Percentiles rank a stretch among this genome's conserved stretches.
phyloP scores from a whole-genome alignment of 2,329 filamentous ascomycete species.

The Alternaria burnsii region DNA sequence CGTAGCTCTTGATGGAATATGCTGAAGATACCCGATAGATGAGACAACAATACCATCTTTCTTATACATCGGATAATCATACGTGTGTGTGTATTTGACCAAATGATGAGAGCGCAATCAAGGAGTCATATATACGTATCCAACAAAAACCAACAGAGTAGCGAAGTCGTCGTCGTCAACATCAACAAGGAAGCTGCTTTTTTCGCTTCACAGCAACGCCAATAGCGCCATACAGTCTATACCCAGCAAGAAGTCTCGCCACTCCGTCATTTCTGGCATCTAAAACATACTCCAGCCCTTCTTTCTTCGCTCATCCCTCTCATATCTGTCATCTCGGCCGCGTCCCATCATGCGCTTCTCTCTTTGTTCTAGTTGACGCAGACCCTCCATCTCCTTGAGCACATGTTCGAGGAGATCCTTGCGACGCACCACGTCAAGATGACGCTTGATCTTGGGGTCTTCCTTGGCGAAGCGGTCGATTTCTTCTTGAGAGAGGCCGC shows the following conservation, averaged over 20 bases:
- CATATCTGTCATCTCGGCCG: slow-evolving; percentile 32
- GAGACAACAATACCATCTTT: background rate
- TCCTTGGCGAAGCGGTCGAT: slow-evolving; percentile 92
- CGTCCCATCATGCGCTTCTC: slow-evolving; percentile 62
- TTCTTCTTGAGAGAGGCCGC: slow-evolving; percentile 78
- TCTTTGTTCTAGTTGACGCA: slow-evolving; percentile 82
- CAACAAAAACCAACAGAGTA: background rate
- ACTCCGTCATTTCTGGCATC: background rate
- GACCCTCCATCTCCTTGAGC: slow-evolving; percentile 91
- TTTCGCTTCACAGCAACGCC: slow-evolving; percentile 4
- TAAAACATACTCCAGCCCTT: slow-evolving; percentile 46
- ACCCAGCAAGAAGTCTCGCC: slow-evolving; percentile 3
- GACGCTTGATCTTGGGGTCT: slow-evolving; percentile 86
- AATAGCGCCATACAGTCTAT: slow-evolving; percentile 19
- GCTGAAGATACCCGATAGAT: slow-evolving; percentile 6
- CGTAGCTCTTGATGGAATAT: background rate
- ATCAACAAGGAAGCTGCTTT: slow-evolving; percentile 1
- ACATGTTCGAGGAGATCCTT: slow-evolving; percentile 95
- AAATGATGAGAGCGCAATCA: background rate
- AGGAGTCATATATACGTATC: slow-evolving; percentile 4
- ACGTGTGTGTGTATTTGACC: background rate
- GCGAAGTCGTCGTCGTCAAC: slow-evolving; percentile 4
- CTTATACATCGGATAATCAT: background rate
- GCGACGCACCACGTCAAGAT: slow-evolving; percentile 88
- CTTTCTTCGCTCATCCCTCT: slow-evolving; percentile 37